A percentile compares a stretch with the other conserved stretches of the same genome.
Conservation (phyloP, 331 rosid species). For the Spiraea crenata region DNA sequence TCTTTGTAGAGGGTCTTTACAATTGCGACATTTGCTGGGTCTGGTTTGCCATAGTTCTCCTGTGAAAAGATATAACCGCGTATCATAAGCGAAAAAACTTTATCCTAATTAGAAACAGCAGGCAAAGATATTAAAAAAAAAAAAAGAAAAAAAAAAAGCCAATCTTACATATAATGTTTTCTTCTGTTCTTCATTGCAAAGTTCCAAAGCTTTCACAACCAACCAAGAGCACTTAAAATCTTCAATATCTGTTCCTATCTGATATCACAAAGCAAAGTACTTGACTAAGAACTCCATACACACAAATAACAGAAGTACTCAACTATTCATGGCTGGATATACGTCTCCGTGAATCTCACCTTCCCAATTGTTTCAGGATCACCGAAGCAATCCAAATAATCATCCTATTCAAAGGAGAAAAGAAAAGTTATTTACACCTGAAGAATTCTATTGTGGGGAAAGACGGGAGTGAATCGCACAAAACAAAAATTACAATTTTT, state of each 20-base stretch:
- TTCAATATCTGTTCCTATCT: slow-evolving; percentile 47
- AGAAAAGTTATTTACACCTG: neutral
- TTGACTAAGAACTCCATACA: slow-evolving; percentile 4
- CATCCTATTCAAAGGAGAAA: slow-evolving; percentile 27
- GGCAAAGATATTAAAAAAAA: neutral
- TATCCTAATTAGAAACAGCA: neutral
- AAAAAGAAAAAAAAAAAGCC: neutral
- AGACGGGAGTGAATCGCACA: neutral
- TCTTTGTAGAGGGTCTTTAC: slow-evolving; percentile 39
- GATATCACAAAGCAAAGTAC: slow-evolving; percentile 1
- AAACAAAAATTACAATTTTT: neutral
- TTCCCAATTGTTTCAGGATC: slow-evolving; percentile 37
- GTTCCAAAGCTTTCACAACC: slow-evolving; percentile 50
- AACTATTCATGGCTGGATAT: neutral
- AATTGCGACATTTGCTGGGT: slow-evolving; percentile 34
- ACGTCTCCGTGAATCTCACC: slow-evolving; percentile 26
- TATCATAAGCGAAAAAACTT: slow-evolving; percentile 2
- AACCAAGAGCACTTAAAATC: slow-evolving; percentile 52
- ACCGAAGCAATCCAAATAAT: slow-evolving; percentile 45
- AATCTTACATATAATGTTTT: slow-evolving; percentile 30
- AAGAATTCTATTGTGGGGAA: neutral
- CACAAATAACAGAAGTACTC: slow-evolving; percentile 12
- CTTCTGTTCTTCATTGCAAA: slow-evolving; percentile 41
- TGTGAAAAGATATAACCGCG: slow-evolving; percentile 7
- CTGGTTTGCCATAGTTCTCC: slow-evolving; percentile 48